phyloP scores from a whole-genome alignment of 805 yeast species.

The Brettanomyces anomalus region DNA sequence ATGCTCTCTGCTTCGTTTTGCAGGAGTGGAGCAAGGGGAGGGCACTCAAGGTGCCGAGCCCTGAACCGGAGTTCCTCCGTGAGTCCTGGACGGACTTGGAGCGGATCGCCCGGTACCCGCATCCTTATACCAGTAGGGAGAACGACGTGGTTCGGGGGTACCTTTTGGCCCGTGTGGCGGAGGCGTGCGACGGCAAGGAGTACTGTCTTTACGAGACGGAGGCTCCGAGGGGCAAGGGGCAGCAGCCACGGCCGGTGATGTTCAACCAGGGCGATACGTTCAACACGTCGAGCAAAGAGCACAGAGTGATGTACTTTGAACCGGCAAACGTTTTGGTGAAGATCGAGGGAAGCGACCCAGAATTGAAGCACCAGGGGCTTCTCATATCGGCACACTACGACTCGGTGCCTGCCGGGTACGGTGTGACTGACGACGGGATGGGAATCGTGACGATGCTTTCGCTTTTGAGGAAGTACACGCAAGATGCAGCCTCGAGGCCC shows the following conservation, averaged over 20 bases:
- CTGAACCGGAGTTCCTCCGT: conserved; percentile 28
- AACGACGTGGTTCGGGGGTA: conserved; percentile 73
- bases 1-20: conserved; percentile 29
- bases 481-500: conserved; percentile 37
- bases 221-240: conserved; percentile 3
- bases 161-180: conserved; percentile 34
- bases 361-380: conserved; percentile 49
- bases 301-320: conserved; percentile 65
- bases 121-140: conserved; percentile 71
- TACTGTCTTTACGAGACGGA: not conserved
- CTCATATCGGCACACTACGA: conserved; percentile 82
- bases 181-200: conserved; percentile 19
- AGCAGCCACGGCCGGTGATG: conserved; percentile 20
- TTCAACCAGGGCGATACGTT: conserved; percentile 44
- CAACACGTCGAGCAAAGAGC: conserved; percentile 30
- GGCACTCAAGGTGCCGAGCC: conserved; percentile 35
- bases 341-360: conserved; percentile 51
- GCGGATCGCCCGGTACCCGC: conserved; percentile 52
- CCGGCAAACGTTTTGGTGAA: conserved; percentile 74
- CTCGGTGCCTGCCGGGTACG: conserved; percentile 78
- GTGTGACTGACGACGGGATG: conserved; percentile 89
- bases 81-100: conserved; percentile 70
- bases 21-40: conserved; percentile 28
- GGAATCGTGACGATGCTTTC: conserved; percentile 80
- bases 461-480: conserved; percentile 41